Base-by-base conservation (phyloP, 2,329 filamentous ascomycete genomes). In the Cercospora citrullina region DNA sequence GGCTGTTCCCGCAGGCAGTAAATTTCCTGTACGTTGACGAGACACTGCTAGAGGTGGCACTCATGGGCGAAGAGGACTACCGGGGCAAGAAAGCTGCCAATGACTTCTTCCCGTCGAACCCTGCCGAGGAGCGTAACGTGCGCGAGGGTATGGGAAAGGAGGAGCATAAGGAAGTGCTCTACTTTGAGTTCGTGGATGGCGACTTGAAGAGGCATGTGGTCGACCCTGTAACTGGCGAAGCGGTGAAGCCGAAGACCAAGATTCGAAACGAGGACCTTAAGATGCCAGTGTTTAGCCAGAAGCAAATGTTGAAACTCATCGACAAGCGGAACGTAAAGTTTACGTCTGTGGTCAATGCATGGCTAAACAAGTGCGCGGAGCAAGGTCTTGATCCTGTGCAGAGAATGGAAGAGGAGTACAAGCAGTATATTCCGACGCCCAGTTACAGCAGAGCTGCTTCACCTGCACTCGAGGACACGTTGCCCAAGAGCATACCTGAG, bases 151-250 rank as follows among this genome's bases (percentile, higher is more conserved):
- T 73, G 30, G 74, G 75, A n/a, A 74, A 77, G 48, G 74, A 82
- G 68, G 81, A 82, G 39, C 71, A 76, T 26, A 64, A 65, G 8
- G 89, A 96, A 73, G 90, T 97, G 16, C 80, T 99, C 26, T 87
- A 94, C 39, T 96, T 99, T 75, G 95, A 98, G 77, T 98, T 96
- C 73, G 81, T 96, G 18, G 95, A 98, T 77, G 94, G 91, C 0
- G 94, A 97, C 77, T 80, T 98, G 72, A 97, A 94, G 81, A 86
- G 91, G 48, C 90, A 96, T 76, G 90, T 93, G 0, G 83, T 85
- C 63, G 83, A 90, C 77, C 86, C 87, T 64, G 91, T 91, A 77
- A 92, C 90, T 0, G 91, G 91, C 1, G 89, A 94, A 77, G 85
- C 89, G 0, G 88, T 85, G 0, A 90, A 89, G 64, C 86, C 90